Percentiles rank a stretch among this genome's conserved stretches.
phyloP scores from a whole-genome alignment of 176 grass and related monocot species.

The Urochloa ruziziensis region DNA sequence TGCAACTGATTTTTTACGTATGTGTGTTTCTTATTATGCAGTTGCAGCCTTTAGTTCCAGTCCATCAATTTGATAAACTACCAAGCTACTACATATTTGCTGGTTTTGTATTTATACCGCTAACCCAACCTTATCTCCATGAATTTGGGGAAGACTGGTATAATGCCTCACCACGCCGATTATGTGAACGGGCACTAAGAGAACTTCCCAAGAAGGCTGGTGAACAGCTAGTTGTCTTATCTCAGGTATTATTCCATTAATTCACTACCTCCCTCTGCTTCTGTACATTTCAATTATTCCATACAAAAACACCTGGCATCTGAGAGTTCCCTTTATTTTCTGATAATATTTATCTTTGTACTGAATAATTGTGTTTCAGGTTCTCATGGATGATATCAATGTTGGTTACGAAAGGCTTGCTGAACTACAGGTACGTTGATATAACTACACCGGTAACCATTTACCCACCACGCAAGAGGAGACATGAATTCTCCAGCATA shows the following conservation, averaged over 20 bases:
- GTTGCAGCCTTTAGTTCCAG: constrained; percentile 92
- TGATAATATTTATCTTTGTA: background rate
- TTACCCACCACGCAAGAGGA: background rate
- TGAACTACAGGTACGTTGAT: constrained; percentile 66
- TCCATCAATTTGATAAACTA: constrained; percentile 91
- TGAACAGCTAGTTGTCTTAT: constrained; percentile 82
- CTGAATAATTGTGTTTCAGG: constrained; percentile 39
- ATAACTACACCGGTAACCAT: background rate
- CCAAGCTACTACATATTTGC: constrained; percentile 98
- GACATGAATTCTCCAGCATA: background rate
- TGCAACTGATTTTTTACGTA: constrained; percentile 19
- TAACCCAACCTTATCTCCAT: constrained; percentile 97
- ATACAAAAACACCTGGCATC: background rate
- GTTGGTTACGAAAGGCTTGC: constrained; percentile 84
- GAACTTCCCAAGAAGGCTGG: constrained; percentile 78
- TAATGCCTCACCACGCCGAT: constrained; percentile 78
- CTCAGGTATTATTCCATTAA: constrained; percentile 65
- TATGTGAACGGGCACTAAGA: constrained; percentile 88
- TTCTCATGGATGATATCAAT: constrained; percentile 99
- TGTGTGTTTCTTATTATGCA: constrained; percentile 39
- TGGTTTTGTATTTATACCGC: constrained; percentile 88
- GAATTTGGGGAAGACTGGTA: constrained; percentile 99
- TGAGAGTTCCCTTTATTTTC: background rate
- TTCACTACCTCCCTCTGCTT: constrained; percentile 1
- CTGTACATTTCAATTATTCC: background rate